Conservation (phyloP, 2,329 filamentous ascomycete genomes). For the Clonostachys rosea region DNA sequence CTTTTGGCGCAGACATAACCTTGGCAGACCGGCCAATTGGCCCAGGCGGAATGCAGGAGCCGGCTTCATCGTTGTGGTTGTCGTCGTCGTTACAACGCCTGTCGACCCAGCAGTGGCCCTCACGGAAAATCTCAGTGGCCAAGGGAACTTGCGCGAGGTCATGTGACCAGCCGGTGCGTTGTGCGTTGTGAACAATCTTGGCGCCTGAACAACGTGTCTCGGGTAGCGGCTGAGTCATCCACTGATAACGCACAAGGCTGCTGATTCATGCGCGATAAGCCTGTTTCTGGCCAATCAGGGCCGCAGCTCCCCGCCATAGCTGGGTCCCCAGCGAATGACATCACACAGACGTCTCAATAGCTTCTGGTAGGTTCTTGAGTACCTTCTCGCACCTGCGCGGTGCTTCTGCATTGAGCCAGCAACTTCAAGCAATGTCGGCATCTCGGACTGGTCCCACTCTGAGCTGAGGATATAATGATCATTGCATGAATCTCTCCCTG, state of each 20-base stretch:
- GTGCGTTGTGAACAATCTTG: no score
- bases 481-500: no score
- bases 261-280: no score
- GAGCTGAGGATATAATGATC: no score
- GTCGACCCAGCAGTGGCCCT: not conserved
- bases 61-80: conserved; percentile 26
- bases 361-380: conserved; percentile 20
- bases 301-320: conserved; percentile 1
- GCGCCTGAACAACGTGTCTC: no score
- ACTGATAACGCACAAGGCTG: conserved; percentile 14
- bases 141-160: conserved; percentile 7
- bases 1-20: conserved; percentile 32
- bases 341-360: conserved; percentile 20
- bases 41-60: conserved; percentile 24
- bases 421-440: not conserved
- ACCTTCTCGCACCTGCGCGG: not conserved
- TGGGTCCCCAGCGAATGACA: conserved; percentile 24
- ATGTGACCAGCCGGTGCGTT: conserved; percentile 10
- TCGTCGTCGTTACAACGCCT: not conserved
- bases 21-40: conserved; percentile 35
- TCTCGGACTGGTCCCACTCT: no score
- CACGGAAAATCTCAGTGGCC: conserved; percentile 8
- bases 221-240: conserved; percentile 9
- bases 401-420: not conserved
- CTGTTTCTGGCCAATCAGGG: conserved; percentile 6